Conservation (phyloP, 2,329 filamentous ascomycete genomes). For the Epichloe coenophiala region DNA sequence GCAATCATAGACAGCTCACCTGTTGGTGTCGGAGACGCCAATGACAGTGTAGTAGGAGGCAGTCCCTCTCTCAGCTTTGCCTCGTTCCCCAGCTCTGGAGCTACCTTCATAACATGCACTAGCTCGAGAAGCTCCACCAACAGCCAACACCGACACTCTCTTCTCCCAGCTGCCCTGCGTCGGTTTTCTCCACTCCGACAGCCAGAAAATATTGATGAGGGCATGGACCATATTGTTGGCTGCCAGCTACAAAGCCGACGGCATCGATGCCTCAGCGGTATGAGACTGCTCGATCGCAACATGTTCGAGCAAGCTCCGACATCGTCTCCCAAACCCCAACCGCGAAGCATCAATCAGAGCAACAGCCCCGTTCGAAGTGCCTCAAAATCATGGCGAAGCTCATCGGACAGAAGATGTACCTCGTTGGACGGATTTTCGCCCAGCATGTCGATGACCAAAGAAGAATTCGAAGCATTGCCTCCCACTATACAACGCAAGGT, state of each 20-base stretch:
- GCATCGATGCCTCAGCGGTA: neutral
- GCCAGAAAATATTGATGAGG: neutral
- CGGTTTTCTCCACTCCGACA: neutral
- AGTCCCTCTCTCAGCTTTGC: slow-evolving; percentile 2
- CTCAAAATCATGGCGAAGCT: slow-evolving; percentile 12
- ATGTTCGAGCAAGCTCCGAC: neutral
- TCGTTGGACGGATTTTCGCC: slow-evolving; percentile 13
- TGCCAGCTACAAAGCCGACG: neutral
- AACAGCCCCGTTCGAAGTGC: slow-evolving; percentile 9
- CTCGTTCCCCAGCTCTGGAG: slow-evolving; percentile 7
- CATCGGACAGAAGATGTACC: slow-evolving; percentile 11
- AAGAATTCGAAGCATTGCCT: slow-evolving; percentile 37
- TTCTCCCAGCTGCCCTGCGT: slow-evolving; percentile 4
- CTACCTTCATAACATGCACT: slow-evolving; percentile 11
- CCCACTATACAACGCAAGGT: slow-evolving; percentile 44
- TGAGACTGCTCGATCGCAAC: neutral
- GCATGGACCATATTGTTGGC: neutral
- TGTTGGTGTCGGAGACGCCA: neutral
- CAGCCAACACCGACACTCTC: slow-evolving; percentile 5
- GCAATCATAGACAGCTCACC: slow-evolving; percentile 1
- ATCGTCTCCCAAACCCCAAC: slow-evolving; percentile 6
- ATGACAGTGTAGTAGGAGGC: slow-evolving; percentile 1
- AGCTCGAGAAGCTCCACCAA: slow-evolving; percentile 8
- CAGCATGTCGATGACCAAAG: slow-evolving; percentile 20
- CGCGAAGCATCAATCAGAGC: slow-evolving; percentile 10